A percentile compares a stretch with the other conserved stretches of the same genome.
phyloP scores from a whole-genome alignment of 1,139 yeast genomes.

The Dujonia santamariae region DNA sequence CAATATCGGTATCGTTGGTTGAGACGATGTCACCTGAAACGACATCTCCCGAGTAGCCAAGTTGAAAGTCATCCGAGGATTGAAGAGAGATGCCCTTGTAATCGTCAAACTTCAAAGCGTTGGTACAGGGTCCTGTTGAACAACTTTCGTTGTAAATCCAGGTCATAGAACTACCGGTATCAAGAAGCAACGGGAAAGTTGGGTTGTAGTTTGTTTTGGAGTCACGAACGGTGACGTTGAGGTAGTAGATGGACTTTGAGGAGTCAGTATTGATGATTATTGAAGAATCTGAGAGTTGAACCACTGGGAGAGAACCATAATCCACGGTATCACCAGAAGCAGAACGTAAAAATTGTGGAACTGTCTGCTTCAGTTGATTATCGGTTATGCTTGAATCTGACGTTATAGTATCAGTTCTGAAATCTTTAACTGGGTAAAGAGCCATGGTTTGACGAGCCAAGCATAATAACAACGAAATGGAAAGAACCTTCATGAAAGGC shows the following conservation, averaged over 20 bases:
- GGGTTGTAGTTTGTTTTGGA: slow-evolving; percentile 26
- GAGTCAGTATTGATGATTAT: slow-evolving; percentile 22
- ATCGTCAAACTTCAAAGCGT: slow-evolving; percentile 19
- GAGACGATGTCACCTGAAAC: slow-evolving; percentile 47
- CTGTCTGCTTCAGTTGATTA: too few relatives aligned
- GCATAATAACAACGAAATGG: too few relatives aligned
- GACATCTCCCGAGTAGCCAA: slow-evolving; percentile 55
- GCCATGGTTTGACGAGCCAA: too few relatives aligned
- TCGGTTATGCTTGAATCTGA: too few relatives aligned
- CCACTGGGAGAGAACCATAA: not conserved
- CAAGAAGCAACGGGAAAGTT: slow-evolving; percentile 52
- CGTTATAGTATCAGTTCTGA: too few relatives aligned
- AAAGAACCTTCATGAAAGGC: too few relatives aligned
- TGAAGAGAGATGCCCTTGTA: slow-evolving; percentile 15
- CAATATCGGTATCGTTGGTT: slow-evolving; percentile 13
- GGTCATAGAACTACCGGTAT: slow-evolving; percentile 63
- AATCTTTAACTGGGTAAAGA: slow-evolving; percentile 1
- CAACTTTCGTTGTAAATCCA: slow-evolving; percentile 63
- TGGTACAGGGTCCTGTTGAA: slow-evolving; percentile 40
- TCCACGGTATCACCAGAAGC: not conserved
- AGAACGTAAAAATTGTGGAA: not conserved
- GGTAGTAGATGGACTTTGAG: slow-evolving; percentile 25
- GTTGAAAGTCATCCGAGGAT: slow-evolving; percentile 27
- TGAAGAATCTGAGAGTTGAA: slow-evolving; percentile 2
- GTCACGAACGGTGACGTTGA: slow-evolving; percentile 18